Conservation (phyloP, 176 grass and related monocot species). For the Otatea glauca region DNA sequence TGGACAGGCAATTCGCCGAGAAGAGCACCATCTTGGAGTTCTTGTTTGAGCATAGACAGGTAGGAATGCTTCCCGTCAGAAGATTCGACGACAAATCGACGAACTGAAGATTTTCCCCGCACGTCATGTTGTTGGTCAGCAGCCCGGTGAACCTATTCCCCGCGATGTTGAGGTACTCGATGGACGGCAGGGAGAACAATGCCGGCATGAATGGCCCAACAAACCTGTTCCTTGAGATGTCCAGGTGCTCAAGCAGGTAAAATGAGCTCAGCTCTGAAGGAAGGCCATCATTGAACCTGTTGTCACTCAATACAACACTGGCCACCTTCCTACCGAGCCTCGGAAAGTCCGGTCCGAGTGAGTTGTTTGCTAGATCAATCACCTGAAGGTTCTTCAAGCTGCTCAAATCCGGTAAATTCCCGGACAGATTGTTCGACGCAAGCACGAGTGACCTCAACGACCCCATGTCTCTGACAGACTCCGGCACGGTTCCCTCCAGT, state of each 20-base stretch:
- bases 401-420: conserved; percentile 71
- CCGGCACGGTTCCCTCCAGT: conserved; percentile 58
- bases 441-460: conserved; percentile 67
- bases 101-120: conserved; percentile 67
- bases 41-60: conserved; percentile 53
- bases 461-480: conserved; percentile 53
- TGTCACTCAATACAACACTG: conserved; percentile 65
- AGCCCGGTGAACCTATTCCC: conserved; percentile 83
- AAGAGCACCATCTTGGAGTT: conserved; percentile 47
- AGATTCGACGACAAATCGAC: conserved; percentile 88
- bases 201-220: conserved; percentile 68
- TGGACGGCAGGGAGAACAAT: conserved; percentile 74
- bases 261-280: conserved; percentile 57
- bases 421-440: conserved; percentile 77
- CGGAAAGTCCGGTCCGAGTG: conserved; percentile 80
- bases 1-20: conserved; percentile 68
- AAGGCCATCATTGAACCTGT: conserved; percentile 68
- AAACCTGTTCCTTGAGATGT: conserved; percentile 82
- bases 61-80: conserved; percentile 76
- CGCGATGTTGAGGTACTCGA: conserved; percentile 69
- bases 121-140: conserved; percentile 72
- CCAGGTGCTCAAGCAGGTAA: conserved; percentile 76
- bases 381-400: conserved; percentile 70
- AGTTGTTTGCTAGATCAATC: conserved; percentile 86
- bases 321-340: conserved; percentile 72